Evolutionary conservation across 495 filamentous ascomycete genomes (phyloP).

Genomic region (Annulohypoxylon nitens): DNA sequence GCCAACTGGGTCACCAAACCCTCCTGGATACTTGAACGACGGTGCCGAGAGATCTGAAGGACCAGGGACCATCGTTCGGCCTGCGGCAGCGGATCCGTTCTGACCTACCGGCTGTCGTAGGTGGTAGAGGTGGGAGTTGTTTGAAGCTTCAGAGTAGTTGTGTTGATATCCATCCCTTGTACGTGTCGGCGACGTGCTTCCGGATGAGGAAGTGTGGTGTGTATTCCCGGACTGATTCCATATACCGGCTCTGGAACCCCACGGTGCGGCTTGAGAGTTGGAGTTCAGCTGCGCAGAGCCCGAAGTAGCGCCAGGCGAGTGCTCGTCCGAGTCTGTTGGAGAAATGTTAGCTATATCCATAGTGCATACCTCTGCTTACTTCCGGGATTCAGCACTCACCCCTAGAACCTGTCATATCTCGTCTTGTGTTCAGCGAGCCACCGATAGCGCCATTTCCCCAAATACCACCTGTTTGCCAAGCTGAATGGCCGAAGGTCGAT

Average conservation of each 20-base stretch:
- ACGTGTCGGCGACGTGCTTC: slow-evolving; percentile 42
- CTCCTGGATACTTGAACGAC: slow-evolving; percentile 25
- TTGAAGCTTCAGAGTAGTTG: slow-evolving; percentile 27
- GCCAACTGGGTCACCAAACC: slow-evolving; percentile 33
- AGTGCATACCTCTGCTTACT: neutral
- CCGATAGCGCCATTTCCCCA: slow-evolving; percentile 68
- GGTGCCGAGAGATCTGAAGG: slow-evolving; percentile 31
- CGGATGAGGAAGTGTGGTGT: slow-evolving; percentile 32
- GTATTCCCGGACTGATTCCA: slow-evolving; percentile 29
- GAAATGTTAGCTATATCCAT: slow-evolving; percentile 42
- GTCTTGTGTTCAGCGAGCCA: slow-evolving; percentile 57
- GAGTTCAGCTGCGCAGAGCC: slow-evolving; percentile 43
- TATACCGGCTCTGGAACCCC: slow-evolving; percentile 33
- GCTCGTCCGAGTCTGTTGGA: slow-evolving; percentile 53
- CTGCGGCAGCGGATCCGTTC: slow-evolving; percentile 18
- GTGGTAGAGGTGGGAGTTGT: slow-evolving; percentile 26
- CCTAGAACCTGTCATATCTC: slow-evolving; percentile 59
- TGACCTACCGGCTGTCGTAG: slow-evolving; percentile 32
- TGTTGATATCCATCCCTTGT: slow-evolving; percentile 38
- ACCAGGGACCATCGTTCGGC: slow-evolving; percentile 41
- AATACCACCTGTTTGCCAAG: slow-evolving; percentile 68
- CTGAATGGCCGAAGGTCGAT: slow-evolving; percentile 61
- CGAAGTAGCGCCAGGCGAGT: slow-evolving; percentile 47
- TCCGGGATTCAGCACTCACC: slow-evolving; percentile 52
- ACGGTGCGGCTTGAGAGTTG: slow-evolving; percentile 33